Conservation (phyloP, 192 early-diverging fungal species). For the Mortierella hygrophila region DNA sequence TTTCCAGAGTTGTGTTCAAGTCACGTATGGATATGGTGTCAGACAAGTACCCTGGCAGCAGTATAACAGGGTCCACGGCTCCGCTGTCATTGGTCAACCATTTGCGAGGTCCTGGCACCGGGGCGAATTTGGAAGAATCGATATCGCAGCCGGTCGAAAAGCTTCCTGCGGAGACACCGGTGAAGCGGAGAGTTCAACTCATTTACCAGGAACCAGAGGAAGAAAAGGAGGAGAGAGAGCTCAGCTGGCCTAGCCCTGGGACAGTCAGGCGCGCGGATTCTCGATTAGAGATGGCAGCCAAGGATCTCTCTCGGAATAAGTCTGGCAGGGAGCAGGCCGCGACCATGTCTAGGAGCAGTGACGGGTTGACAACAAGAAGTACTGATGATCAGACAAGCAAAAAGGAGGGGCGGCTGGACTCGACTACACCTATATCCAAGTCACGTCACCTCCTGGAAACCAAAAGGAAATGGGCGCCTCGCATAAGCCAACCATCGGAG, state of each 20-base stretch:
- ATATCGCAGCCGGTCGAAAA: neutral
- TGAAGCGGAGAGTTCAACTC: neutral
- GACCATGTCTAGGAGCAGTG: neutral
- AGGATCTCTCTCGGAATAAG: neutral
- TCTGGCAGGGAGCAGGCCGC: neutral
- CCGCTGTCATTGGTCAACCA: neutral
- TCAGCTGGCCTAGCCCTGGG: constrained; percentile 19
- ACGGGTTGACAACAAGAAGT: neutral
- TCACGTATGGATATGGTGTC: neutral
- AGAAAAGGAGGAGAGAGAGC: neutral
- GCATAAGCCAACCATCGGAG: neutral
- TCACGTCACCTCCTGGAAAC: neutral
- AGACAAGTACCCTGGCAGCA: neutral
- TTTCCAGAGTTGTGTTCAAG: constrained; percentile 25
- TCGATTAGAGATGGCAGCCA: constrained; percentile 9
- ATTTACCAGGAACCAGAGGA: neutral
- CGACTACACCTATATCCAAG: neutral
- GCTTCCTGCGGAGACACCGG: neutral
- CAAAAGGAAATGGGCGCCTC: constrained; percentile 8
- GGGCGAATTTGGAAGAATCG: neutral
- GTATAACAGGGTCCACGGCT: neutral
- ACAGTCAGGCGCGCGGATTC: constrained; percentile 20
- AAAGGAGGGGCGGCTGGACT: neutral
- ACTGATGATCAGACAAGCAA: neutral
- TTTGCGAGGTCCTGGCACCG: neutral